phyloP scores from a whole-genome alignment of 768 basidiomycete species.

The Tricholoma flavovirens region DNA sequence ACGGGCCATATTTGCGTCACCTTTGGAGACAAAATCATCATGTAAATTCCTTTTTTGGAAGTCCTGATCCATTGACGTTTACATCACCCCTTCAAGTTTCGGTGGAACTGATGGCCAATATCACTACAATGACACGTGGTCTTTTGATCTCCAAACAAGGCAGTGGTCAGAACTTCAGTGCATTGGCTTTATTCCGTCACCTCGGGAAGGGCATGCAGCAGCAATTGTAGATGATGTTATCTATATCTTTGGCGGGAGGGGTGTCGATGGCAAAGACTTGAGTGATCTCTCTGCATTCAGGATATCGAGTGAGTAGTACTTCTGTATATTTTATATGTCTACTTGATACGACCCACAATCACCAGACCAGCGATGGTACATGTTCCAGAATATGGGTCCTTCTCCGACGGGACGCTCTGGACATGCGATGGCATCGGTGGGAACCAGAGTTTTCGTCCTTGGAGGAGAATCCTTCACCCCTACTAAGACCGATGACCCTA shows the following conservation, averaged over 20 bases:
- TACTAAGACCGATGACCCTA: constrained; percentile 70
- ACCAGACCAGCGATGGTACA: constrained; percentile 97
- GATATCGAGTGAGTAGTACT: constrained; percentile 81
- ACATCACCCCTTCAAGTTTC: constrained; percentile 47
- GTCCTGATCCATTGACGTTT: constrained; percentile 7
- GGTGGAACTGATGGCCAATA: constrained; percentile 98
- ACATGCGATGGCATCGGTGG: constrained; percentile 96
- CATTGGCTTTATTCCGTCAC: constrained; percentile 94
- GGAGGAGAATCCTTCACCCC: constrained; percentile 89
- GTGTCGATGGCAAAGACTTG: constrained; percentile 94
- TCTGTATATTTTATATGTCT: constrained; percentile 1
- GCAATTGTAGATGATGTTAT: constrained; percentile 96
- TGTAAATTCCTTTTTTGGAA: constrained; percentile 45
- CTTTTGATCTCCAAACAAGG: constrained; percentile 74
- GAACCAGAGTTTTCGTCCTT: constrained; percentile 83
- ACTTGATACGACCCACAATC: constrained; percentile 4
- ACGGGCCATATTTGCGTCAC: constrained; percentile 92
- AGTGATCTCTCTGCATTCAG: constrained; percentile 96
- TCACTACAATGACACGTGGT: constrained; percentile 99
- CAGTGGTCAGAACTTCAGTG: constrained; percentile 91
- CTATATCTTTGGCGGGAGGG: constrained; percentile 95
- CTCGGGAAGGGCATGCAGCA: constrained; percentile 94
- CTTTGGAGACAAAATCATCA: constrained; percentile 73
- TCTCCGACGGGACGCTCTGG: constrained; percentile 89
- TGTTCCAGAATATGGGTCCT: constrained; percentile 99